Percentiles rank a stretch among this genome's conserved stretches.
phyloP scores from a whole-genome alignment of 164 flowering plant species.

The Akebia trifoliata region DNA sequence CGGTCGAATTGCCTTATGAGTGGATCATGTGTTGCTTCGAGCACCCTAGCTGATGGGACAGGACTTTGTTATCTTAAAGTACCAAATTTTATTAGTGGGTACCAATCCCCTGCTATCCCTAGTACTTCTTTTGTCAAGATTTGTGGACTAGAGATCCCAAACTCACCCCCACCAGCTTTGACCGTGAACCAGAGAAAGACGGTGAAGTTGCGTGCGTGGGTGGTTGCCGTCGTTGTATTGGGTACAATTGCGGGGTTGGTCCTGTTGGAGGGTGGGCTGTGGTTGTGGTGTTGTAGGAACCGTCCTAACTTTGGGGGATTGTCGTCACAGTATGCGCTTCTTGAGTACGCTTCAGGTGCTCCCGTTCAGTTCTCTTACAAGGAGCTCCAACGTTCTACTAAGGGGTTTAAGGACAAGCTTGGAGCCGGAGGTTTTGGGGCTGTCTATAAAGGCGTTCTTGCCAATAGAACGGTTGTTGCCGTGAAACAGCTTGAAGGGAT shows the following conservation, averaged over 20 bases:
- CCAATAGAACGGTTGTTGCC: conserved; percentile 31
- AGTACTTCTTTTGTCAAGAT: conserved; percentile 75
- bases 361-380: conserved; percentile 36
- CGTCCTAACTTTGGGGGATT: conserved; percentile 23
- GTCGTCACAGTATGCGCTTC: conserved; percentile 30
- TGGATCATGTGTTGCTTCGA: conserved; percentile 57
- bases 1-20: conserved; percentile 50
- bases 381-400: conserved; percentile 34
- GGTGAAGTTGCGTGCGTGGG: conserved; percentile 11
- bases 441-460: conserved; percentile 32
- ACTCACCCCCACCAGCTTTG: conserved; percentile 14
- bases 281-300: conserved; percentile 32
- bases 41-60: conserved; percentile 62
- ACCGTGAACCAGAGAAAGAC: background rate
- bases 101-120: conserved; percentile 58
- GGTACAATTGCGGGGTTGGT: conserved; percentile 16
- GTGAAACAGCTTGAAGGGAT: conserved; percentile 39
- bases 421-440: conserved; percentile 38
- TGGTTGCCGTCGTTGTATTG: conserved; percentile 18
- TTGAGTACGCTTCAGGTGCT: conserved; percentile 41
- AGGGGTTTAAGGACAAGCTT: conserved; percentile 35
- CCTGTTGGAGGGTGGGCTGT: conserved; percentile 25
- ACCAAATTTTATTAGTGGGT: conserved; percentile 52
- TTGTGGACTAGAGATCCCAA: conserved; percentile 45
- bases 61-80: conserved; percentile 58